Conservation (phyloP, 371 early-diverging fungal genomes). For the Mortierella sp. region DNA sequence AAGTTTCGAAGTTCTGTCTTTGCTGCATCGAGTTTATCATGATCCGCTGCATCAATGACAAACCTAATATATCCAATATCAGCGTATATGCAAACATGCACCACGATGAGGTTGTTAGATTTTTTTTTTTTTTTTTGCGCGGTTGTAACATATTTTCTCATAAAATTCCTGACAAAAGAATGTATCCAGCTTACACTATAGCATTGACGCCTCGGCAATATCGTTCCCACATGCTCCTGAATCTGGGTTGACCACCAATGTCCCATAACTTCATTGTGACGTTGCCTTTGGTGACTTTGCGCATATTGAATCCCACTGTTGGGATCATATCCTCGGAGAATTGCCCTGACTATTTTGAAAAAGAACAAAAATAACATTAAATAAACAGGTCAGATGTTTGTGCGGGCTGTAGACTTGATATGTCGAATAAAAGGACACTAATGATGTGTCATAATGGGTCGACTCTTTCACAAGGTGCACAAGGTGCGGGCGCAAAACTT, state of each 20-base stretch:
- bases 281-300: conserved; percentile 92
- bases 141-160: background rate
- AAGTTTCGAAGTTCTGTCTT: conserved; percentile 91
- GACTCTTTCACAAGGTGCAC: background rate
- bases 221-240: conserved; percentile 97
- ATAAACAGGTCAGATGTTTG: background rate
- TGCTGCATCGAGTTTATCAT: conserved; percentile 91
- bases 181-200: conserved; percentile 82
- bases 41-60: conserved; percentile 97
- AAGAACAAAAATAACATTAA: conserved; percentile 8
- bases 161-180: background rate
- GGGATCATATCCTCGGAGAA: conserved; percentile 98
- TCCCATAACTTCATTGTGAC: conserved; percentile 99
- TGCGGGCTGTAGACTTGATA: background rate
- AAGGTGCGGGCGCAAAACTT: background rate
- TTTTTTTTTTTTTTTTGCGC: too few relatives aligned
- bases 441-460: background rate
- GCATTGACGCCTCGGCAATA: conserved; percentile 97
- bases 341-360: conserved; percentile 81
- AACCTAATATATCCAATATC: conserved; percentile 66
- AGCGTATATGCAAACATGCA: too few relatives aligned
- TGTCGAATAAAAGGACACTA: background rate
- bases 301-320: conserved; percentile 99
- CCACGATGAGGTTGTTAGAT: too few relatives aligned
- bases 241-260: conserved; percentile 97